These are phyloP conservation scores for Pichia sp. DNA, from an alignment of 1,139 yeast genomes.

Conservation along the genomic window DNA sequence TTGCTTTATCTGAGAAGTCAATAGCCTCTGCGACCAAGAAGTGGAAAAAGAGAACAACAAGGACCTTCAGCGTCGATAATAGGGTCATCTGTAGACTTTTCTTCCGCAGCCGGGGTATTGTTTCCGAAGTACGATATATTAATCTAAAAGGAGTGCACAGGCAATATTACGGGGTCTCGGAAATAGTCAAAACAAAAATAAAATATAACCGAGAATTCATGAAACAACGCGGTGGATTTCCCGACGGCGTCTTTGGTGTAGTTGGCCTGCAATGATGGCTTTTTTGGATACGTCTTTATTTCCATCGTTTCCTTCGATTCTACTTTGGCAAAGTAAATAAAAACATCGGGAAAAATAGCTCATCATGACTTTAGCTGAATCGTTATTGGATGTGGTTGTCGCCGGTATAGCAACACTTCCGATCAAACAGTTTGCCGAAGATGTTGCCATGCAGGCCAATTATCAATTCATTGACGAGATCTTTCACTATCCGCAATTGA, in stretches of 20 bases:
- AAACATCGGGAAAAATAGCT: background rate
- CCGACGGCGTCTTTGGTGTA: background rate
- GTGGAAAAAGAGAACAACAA: background rate
- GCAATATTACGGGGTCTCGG: too few relatives aligned
- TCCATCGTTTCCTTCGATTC: background rate
- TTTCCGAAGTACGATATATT: too few relatives aligned
- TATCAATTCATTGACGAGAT: constrained; percentile 66
- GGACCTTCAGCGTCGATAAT: background rate
- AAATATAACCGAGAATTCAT: background rate
- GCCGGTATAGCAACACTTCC: constrained; percentile 19
- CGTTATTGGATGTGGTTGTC: constrained; percentile 14
- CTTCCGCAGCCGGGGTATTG: too few relatives aligned
- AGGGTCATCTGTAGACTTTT: background rate
- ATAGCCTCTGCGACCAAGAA: background rate
- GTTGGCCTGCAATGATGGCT: too few relatives aligned
- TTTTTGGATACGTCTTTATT: too few relatives aligned
- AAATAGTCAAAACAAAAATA: background rate
- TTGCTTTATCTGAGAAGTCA: background rate
- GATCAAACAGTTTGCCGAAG: constrained; percentile 21
- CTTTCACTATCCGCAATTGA: constrained; percentile 81
- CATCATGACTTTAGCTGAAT: constrained; percentile 8
- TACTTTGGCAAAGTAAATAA: too few relatives aligned
- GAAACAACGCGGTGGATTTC: background rate
- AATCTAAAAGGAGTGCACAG: too few relatives aligned
- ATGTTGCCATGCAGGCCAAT: constrained; percentile 31